Conservation (phyloP, 441 rosid species). For the Adansonia madagascariensis region DNA sequence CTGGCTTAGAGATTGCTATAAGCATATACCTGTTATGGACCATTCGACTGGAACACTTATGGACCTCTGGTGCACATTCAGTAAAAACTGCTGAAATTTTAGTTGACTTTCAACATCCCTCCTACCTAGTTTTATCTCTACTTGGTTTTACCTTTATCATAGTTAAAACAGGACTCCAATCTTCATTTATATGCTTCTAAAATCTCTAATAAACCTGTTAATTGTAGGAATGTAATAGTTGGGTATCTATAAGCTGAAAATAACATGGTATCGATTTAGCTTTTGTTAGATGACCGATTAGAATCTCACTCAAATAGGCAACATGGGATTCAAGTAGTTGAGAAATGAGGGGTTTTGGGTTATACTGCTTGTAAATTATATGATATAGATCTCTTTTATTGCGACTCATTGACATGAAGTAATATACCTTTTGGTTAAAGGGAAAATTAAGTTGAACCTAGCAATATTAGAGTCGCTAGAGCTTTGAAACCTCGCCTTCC, state of each 20-base stretch:
- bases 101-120: not conserved
- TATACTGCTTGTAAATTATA: not conserved
- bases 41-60: not conserved
- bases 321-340: not conserved
- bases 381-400: not conserved
- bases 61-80: not conserved
- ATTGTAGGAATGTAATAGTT: slow-evolving; percentile 13
- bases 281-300: not conserved
- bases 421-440: not conserved
- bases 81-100: not conserved
- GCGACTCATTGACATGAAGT: not conserved
- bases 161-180: not conserved
- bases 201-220: not conserved
- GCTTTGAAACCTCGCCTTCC: not conserved
- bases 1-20: not conserved
- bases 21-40: not conserved
- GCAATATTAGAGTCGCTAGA: not conserved
- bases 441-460: not conserved
- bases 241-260: slow-evolving; percentile 2
- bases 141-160: not conserved
- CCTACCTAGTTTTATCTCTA: not conserved
- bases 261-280: not conserved
- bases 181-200: not conserved
- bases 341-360: not conserved
- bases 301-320: not conserved